Evolutionary conservation across 2,329 filamentous ascomycete genomes (phyloP).

Genomic region (Chaetothyriales sp.): DNA sequence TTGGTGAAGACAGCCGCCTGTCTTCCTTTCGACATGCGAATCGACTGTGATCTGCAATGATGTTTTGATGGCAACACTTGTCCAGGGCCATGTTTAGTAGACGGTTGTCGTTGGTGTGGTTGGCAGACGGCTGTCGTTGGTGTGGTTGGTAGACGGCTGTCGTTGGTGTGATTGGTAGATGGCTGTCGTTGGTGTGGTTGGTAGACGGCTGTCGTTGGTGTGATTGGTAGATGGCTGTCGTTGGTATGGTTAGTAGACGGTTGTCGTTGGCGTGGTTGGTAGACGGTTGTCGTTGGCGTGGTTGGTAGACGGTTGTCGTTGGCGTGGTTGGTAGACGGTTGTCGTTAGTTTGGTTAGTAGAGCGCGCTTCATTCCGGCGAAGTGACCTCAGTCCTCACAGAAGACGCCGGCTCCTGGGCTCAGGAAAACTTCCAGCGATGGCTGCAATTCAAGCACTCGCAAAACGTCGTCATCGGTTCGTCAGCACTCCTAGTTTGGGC

Average conservation of each 20-base stretch:
- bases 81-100: not conserved
- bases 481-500: slow-evolving; percentile 91
- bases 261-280: not conserved
- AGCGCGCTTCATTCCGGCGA: too few relatives aligned
- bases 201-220: not conserved
- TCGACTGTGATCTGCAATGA: not conserved
- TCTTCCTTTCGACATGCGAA: not conserved
- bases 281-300: not conserved
- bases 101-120: not conserved
- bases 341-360: not conserved
- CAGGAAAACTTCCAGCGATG: slow-evolving; percentile 30
- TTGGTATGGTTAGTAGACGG: too few relatives aligned
- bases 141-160: not conserved
- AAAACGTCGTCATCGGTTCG: slow-evolving; percentile 54
- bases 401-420: not conserved
- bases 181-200: too few relatives aligned
- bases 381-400: too few relatives aligned
- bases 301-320: too few relatives aligned
- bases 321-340: not conserved
- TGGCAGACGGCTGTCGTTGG: not conserved
- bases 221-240: too few relatives aligned
- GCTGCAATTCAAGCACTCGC: slow-evolving; percentile 35
- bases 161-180: not conserved
- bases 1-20: too few relatives aligned
- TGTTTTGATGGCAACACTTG: not conserved